A percentile compares a stretch with the other conserved stretches of the same genome.
These are phyloP conservation scores for Aspergillus candidus DNA, from an alignment of 2,329 filamentous ascomycete species.

Conservation along the genomic window DNA sequence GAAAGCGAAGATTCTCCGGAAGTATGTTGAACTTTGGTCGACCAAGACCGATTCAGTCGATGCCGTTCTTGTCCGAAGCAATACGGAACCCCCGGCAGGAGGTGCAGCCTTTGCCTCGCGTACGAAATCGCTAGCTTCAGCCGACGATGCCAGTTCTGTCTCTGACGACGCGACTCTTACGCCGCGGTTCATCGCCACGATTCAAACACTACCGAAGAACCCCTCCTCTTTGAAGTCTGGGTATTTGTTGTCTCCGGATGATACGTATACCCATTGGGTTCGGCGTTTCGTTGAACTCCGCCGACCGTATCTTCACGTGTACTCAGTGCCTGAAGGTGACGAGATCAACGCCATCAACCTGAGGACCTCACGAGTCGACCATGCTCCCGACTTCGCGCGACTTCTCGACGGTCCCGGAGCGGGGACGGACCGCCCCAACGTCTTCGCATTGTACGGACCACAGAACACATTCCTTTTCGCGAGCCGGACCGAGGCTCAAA, in stretches of 20 bases:
- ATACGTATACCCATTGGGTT: conserved; percentile 72
- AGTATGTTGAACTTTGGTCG: conserved; percentile 39
- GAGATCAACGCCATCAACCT: conserved; percentile 86
- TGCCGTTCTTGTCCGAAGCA: conserved; percentile 38
- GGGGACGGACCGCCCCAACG: conserved; percentile 51
- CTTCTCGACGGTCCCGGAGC: conserved; percentile 55
- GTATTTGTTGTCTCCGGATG: conserved; percentile 79
- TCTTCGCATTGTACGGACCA: conserved; percentile 91
- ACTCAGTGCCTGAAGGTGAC: conserved; percentile 78
- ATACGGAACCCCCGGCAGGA: conserved; percentile 39
- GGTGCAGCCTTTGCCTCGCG: conserved; percentile 29
- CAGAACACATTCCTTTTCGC: conserved; percentile 96
- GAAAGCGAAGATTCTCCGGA: conserved; percentile 34
- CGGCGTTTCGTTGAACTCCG: conserved; percentile 90
- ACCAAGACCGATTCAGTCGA: conserved; percentile 38
- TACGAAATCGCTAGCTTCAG: conserved; percentile 14
- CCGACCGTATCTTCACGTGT: conserved; percentile 84
- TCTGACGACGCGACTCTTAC: conserved; percentile 34
- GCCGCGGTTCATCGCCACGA: conserved; percentile 67
- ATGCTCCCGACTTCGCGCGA: conserved; percentile 78
- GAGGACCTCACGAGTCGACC: conserved; percentile 83
- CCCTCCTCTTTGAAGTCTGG: conserved; percentile 75
- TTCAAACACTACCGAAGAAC: conserved; percentile 75
- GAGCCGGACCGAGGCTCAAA: conserved; percentile 79
- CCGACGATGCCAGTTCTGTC: conserved; percentile 23